These are phyloP conservation scores for Wickerhamiella azyma DNA, from an alignment of 805 yeast species.

Conservation along the genomic window DNA sequence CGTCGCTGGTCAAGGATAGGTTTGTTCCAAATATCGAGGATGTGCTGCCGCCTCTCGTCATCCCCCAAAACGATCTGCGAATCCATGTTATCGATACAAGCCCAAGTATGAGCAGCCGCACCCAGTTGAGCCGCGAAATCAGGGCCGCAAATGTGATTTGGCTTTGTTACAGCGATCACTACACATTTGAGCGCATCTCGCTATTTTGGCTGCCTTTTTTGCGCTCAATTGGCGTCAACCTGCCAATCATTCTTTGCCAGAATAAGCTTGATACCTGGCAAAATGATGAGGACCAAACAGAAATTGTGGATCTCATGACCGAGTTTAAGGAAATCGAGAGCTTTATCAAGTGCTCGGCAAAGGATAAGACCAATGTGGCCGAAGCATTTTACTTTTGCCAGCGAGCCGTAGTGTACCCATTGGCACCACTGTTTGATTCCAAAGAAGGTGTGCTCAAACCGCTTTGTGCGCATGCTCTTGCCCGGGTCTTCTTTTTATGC, in stretches of 20 bases:
- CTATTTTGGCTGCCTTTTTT: constrained; percentile 91
- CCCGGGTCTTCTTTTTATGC: constrained; percentile 65
- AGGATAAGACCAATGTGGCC: constrained; percentile 67
- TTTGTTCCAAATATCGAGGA: constrained; percentile 66
- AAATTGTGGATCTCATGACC: constrained; percentile 68
- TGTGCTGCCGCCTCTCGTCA: constrained; percentile 69
- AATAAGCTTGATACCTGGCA: constrained; percentile 49
- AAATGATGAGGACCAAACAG: constrained; percentile 38
- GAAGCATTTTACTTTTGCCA: constrained; percentile 91
- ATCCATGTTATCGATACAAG: constrained; percentile 74
- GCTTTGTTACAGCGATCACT: constrained; percentile 89
- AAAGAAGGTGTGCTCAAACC: constrained; percentile 75
- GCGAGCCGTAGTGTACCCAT: constrained; percentile 82
- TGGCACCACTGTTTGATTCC: constrained; percentile 87
- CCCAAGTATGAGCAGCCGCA: constrained; percentile 41
- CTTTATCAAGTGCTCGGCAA: constrained; percentile 80
- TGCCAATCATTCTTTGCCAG: constrained; percentile 84
- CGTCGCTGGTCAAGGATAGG: constrained; percentile 68
- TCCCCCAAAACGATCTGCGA: constrained; percentile 55
- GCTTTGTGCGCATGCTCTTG: constrained; percentile 58
- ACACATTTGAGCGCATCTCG: constrained; percentile 83
- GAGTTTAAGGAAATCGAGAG: constrained; percentile 93
- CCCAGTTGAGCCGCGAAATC: constrained; percentile 52
- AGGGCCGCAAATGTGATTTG: constrained; percentile 81
- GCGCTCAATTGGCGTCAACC: constrained; percentile 81